These are phyloP conservation scores for Serpula lacrymans DNA, from an alignment of 768 basidiomycete species.

Conservation along the genomic window DNA sequence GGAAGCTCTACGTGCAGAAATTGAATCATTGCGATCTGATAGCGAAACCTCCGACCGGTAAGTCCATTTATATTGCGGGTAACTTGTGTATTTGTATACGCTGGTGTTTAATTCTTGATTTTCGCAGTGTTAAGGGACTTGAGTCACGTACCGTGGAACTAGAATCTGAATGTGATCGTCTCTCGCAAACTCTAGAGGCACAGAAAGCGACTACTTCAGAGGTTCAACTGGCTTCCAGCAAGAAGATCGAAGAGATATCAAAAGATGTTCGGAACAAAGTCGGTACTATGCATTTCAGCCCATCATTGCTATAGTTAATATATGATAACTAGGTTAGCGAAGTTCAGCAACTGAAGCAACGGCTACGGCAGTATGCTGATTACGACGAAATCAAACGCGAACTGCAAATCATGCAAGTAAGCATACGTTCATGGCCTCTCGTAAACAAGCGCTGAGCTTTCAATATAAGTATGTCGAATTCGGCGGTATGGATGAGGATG, in stretches of 20 bases:
- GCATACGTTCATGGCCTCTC: slow-evolving; percentile 10
- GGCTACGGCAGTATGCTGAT: slow-evolving; percentile 72
- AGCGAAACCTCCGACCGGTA: slow-evolving; percentile 69
- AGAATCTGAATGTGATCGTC: slow-evolving; percentile 70
- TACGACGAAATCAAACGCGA: slow-evolving; percentile 99
- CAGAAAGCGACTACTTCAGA: slow-evolving; percentile 53
- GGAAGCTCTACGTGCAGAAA: slow-evolving; percentile 95
- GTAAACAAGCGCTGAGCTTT: neutral
- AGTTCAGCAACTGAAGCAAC: slow-evolving; percentile 62
- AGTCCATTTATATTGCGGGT: slow-evolving; percentile 16
- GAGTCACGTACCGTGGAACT: slow-evolving; percentile 72
- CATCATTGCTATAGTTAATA: neutral
- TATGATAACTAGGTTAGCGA: slow-evolving; percentile 46
- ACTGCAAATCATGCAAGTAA: slow-evolving; percentile 96
- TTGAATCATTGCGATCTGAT: slow-evolving; percentile 84
- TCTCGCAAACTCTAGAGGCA: slow-evolving; percentile 61
- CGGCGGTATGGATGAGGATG: slow-evolving; percentile 76
- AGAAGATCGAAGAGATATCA: slow-evolving; percentile 55
- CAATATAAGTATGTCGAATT: slow-evolving; percentile 89
- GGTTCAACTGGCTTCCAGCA: slow-evolving; percentile 43
- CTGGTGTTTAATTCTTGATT: slow-evolving; percentile 1
- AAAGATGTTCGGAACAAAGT: slow-evolving; percentile 61
- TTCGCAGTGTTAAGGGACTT: slow-evolving; percentile 60
- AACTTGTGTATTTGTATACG: neutral
- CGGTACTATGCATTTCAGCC: slow-evolving; percentile 1